phyloP scores from a whole-genome alignment of 83 land plant genomes.

The Picea abies region DNA sequence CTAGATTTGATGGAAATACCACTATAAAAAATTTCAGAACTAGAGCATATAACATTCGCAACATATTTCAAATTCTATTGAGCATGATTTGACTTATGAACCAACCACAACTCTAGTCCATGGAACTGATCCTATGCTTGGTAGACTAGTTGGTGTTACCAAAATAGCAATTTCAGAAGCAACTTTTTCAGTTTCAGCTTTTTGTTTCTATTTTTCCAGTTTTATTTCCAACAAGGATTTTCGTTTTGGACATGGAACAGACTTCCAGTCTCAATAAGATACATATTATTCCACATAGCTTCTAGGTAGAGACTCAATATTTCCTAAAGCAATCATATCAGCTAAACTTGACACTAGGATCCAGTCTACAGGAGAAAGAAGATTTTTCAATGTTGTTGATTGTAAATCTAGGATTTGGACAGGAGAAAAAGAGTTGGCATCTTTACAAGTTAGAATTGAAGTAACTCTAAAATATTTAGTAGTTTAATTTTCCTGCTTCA shows the following conservation, averaged over 20 bases:
- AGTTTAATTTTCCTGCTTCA: conserved; percentile 24
- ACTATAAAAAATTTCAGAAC: too few relatives aligned
- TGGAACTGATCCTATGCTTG: background rate
- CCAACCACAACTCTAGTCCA: conserved; percentile 11
- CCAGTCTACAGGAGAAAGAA: too few relatives aligned
- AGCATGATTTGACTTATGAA: conserved; percentile 18
- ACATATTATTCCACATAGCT: background rate
- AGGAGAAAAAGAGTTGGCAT: background rate
- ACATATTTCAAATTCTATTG: background rate
- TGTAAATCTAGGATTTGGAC: background rate
- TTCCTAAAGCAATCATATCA: too few relatives aligned
- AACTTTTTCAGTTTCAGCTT: conserved; percentile 20
- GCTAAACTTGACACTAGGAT: too few relatives aligned
- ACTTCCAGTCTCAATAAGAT: conserved; percentile 50
- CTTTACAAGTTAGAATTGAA: background rate
- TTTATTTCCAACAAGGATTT: conserved; percentile 75
- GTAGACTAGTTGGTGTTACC: background rate
- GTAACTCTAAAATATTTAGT: background rate
- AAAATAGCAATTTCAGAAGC: conserved; percentile 17
- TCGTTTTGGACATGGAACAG: conserved; percentile 58
- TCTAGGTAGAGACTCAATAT: too few relatives aligned
- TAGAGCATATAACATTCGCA: background rate
- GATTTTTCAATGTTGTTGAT: background rate
- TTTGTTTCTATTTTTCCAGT: conserved; percentile 54
- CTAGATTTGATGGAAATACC: too few relatives aligned